These are phyloP conservation scores for Funneliformis geosporum DNA, from an alignment of 192 early-diverging fungal species.

Conservation along the genomic window DNA sequence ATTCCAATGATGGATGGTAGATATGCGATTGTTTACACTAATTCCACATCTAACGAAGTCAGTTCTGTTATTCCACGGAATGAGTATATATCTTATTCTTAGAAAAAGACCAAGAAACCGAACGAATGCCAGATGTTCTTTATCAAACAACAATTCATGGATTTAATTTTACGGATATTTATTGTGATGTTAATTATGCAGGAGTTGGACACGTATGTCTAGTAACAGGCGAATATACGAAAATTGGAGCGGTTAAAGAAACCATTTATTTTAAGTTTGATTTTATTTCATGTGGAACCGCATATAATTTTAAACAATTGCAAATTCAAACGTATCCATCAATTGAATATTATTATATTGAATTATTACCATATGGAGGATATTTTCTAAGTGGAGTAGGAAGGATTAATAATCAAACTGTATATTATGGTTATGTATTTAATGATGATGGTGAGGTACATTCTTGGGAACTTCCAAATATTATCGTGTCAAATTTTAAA, in stretches of 20 bases:
- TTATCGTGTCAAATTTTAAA: neutral
- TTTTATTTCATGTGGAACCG: neutral
- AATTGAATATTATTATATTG: neutral
- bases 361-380: neutral
- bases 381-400: neutral
- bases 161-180: neutral
- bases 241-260: neutral
- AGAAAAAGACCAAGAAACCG: neutral
- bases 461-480: neutral
- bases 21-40: neutral
- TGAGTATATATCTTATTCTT: neutral
- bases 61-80: neutral
- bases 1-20: neutral
- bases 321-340: neutral
- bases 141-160: too few relatives aligned
- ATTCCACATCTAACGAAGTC: neutral
- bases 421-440: neutral
- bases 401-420: neutral
- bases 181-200: neutral
- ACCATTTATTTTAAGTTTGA: neutral
- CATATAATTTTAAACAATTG: neutral
- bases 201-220: neutral
- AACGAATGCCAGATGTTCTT: too few relatives aligned
- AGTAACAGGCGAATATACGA: neutral
- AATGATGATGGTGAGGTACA: neutral